Percentiles rank a stretch among this genome's conserved stretches.
These are phyloP conservation scores for Talaromyces sp. DNA, from an alignment of 2,329 filamentous ascomycete genomes.

Conservation along the genomic window DNA sequence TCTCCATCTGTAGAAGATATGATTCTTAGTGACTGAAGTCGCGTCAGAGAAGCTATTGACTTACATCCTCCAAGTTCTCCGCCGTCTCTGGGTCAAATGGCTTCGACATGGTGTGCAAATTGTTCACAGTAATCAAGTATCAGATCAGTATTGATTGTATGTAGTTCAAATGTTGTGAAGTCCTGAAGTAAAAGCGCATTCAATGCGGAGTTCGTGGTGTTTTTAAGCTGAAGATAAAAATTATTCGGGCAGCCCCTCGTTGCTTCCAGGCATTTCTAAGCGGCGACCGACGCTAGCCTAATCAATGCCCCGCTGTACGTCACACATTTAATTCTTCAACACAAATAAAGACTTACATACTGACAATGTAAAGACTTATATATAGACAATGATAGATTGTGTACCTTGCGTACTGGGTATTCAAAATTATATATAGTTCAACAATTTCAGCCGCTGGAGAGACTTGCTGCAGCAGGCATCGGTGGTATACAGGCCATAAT, in stretches of 20 bases:
- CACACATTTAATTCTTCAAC: constrained; percentile 6
- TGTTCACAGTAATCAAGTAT: neutral
- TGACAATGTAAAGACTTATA: neutral
- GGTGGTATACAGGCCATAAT: neutral
- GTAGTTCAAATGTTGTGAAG: neutral
- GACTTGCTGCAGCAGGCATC: neutral
- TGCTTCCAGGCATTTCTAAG: constrained; percentile 6
- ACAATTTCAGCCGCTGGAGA: neutral
- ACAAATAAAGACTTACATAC: neutral
- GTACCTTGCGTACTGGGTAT: constrained; percentile 1
- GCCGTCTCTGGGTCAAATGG: constrained; percentile 60
- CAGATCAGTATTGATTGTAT: neutral
- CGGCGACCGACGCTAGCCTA: constrained; percentile 2
- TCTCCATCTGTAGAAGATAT: constrained; percentile 73
- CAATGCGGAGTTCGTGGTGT: neutral
- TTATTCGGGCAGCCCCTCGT: constrained; percentile 3
- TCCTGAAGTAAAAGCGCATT: neutral
- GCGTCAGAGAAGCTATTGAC: constrained; percentile 31
- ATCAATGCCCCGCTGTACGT: neutral
- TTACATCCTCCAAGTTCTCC: constrained; percentile 68
- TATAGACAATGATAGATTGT: neutral
- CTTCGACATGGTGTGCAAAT: constrained; percentile 33
- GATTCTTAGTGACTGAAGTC: neutral
- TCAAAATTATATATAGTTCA: neutral
- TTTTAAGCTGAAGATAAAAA: neutral